A percentile compares a stretch with the other conserved stretches of the same genome.
Evolutionary conservation across 441 rosid species (phyloP).

Genomic region (Erodium chrysanthum): DNA sequence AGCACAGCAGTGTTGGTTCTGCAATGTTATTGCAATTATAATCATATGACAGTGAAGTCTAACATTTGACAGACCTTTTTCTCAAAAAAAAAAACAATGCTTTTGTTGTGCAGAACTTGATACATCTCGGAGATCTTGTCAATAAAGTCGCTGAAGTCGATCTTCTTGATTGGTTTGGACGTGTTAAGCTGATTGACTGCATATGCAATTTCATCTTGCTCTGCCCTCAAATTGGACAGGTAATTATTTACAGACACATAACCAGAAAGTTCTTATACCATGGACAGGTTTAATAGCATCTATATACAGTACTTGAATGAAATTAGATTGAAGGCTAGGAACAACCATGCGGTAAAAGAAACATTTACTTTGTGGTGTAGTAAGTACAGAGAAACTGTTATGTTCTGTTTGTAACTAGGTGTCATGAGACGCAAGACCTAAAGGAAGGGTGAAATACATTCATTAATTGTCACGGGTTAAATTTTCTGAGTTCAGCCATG

Average conservation of each 20-base stretch:
- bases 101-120: conserved; percentile 44
- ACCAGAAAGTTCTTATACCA: neutral
- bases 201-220: conserved; percentile 62
- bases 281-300: conserved; percentile 2
- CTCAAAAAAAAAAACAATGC: conserved; percentile 1
- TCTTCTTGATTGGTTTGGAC: conserved; percentile 84
- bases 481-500: neutral
- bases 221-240: conserved; percentile 82
- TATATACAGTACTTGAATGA: neutral
- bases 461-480: neutral
- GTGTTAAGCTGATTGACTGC: conserved; percentile 66
- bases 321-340: neutral
- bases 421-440: conserved; percentile 3
- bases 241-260: conserved; percentile 23
- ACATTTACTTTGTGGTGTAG: neutral
- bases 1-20: neutral
- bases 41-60: neutral
- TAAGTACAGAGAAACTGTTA: neutral
- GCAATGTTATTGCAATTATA: neutral
- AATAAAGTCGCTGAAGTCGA: conserved; percentile 61
- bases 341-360: neutral
- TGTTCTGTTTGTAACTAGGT: conserved; percentile 4
- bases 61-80: neutral
- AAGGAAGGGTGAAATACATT: neutral
- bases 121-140: conserved; percentile 51